phyloP scores from a whole-genome alignment of 345 rosid species.

The Eucalyptus cloeziana region DNA sequence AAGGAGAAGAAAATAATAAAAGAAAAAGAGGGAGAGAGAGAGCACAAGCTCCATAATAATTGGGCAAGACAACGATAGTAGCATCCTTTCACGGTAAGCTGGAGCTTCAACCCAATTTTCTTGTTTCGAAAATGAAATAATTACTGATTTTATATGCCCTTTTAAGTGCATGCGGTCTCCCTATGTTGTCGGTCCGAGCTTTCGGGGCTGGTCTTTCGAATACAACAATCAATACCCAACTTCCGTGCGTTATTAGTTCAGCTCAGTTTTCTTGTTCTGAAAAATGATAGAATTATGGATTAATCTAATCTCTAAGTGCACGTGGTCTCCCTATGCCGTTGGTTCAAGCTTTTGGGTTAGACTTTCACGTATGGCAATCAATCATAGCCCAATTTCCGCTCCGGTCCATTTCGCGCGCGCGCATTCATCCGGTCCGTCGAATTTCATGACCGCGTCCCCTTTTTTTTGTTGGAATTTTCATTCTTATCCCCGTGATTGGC shows the following conservation, averaged over 20 bases:
- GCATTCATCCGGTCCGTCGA: background rate
- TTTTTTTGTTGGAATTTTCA: background rate
- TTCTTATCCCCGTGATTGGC: background rate
- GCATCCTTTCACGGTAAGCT: background rate
- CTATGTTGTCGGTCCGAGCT: fast-evolving
- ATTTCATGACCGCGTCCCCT: background rate
- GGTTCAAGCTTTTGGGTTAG: background rate
- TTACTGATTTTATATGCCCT: background rate
- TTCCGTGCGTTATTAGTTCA: fast-evolving
- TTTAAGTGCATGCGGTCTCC: fast-evolving
- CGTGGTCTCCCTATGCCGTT: fast-evolving
- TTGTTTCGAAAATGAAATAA: background rate
- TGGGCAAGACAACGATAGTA: background rate
- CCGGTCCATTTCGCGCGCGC: background rate
- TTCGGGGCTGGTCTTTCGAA: background rate
- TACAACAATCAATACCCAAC: background rate
- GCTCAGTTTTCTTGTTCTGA: background rate
- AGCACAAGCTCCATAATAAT: too few species aligned
- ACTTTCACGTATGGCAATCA: background rate
- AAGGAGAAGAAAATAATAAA: background rate
- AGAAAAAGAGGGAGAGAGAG: background rate
- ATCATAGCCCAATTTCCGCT: background rate
- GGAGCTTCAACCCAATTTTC: background rate
- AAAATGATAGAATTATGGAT: background rate
- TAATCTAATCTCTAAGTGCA: fast-evolving